A percentile compares a stretch with the other conserved stretches of the same genome.
phyloP scores from a whole-genome alignment of 768 basidiomycete genomes.

The Boletus subparvulus region DNA sequence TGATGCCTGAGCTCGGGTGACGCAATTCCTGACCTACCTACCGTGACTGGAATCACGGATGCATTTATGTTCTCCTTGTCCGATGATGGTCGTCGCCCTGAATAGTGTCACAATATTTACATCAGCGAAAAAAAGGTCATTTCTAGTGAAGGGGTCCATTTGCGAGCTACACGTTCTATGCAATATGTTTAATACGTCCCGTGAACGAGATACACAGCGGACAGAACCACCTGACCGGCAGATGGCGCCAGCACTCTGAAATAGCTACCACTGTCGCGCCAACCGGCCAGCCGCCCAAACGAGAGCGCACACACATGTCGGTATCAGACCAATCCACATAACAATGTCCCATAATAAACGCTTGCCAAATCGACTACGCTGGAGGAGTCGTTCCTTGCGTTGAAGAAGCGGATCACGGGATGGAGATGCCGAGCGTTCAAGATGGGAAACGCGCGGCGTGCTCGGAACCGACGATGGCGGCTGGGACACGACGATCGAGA shows the following conservation, averaged over 20 bases:
- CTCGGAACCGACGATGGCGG: conserved; percentile 29
- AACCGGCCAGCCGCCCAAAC: conserved; percentile 59
- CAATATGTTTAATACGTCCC: neutral
- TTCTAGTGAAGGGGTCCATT: neutral
- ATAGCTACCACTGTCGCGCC: conserved; percentile 50
- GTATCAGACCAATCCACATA: conserved; percentile 71
- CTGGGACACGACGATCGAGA: conserved; percentile 78
- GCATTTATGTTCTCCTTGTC: neutral
- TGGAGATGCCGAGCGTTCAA: conserved; percentile 25
- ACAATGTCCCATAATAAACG: conserved; percentile 83
- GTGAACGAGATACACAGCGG: neutral
- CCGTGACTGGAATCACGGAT: neutral
- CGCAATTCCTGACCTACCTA: no score
- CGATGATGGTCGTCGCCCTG: neutral
- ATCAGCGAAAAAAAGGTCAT: neutral
- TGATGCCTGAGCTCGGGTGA: neutral
- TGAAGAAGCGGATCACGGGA: conserved; percentile 71
- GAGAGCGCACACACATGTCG: conserved; percentile 54
- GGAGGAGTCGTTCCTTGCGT: conserved; percentile 83
- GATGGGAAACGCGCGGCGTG: conserved; percentile 20
- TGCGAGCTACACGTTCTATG: conserved; percentile 2
- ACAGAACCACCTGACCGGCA: conserved; percentile 8
- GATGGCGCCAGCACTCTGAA: neutral
- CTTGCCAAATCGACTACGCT: conserved; percentile 66
- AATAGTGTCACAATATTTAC: neutral